Base-by-base conservation (phyloP, 2,329 filamentous ascomycete genomes). In the Leptosphaerulina australis region DNA sequence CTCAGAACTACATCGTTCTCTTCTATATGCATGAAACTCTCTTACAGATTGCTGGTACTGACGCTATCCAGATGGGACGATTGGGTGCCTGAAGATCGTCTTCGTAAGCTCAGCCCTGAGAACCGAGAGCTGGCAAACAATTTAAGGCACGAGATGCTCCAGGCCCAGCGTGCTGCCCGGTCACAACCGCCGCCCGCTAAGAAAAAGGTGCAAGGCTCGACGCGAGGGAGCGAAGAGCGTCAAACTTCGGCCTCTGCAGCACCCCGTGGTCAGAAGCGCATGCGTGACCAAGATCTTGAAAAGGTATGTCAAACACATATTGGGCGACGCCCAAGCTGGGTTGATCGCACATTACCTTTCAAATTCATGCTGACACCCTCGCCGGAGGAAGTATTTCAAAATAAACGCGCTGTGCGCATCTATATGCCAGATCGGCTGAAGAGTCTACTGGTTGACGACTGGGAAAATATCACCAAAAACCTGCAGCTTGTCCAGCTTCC, bases 401-500 rank as follows among this genome's bases (percentile, higher is more conserved):
- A 83, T 56, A 86, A 91, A 50, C 92, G 93, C 15, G 90, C 91
- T 14, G 88, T 99, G 65, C 90, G 91, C 63, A 83, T 99, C 31
- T 82, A 87, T 39, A 86, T 97, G 58, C 91, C 94, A 0, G 94
- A 97, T 68, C 85, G 88, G 59, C 81, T 99, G 59, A 97, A 97
- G 77, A 90, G 89, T 12, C 82, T 96, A 56, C 84, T 99, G 3
- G 94, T 99, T 17, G 94, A 99, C 70, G 94, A 99, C 72, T 99
- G 94, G 94, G 94, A 99, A 74, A 96, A 97, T 64, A 86, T 99
- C 55, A 99, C 94, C 48, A 97, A 97, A 77, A 94, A 95, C 69
- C 85, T 91, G 62, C 90, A 93, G 68, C 85, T 97, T 3, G 90
- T 97, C 24, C 87, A 90, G 1, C 79, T 99, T 12, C 94, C 94